A percentile compares a stretch with the other conserved stretches of the same genome.
Evolutionary conservation across 108 stramenopile genomes (phyloP).

Genomic region (Bacterosira constricta): DNA sequence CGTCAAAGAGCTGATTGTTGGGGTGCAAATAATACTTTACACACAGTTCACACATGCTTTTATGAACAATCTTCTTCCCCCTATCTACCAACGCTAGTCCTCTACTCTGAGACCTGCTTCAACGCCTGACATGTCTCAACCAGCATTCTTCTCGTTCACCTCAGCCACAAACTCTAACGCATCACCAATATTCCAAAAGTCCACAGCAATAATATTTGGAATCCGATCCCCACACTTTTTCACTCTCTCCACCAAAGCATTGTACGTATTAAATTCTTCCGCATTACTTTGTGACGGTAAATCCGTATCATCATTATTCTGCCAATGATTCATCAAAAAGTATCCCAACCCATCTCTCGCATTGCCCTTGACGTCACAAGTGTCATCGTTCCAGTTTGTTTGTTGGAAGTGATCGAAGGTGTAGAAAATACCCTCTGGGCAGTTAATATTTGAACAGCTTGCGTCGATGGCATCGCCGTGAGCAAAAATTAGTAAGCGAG

Average conservation of each 20-base stretch:
- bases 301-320: slow-evolving; percentile 10
- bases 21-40: no score
- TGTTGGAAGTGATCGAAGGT: slow-evolving; percentile 22
- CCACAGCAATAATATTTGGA: slow-evolving; percentile 54
- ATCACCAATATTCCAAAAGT: slow-evolving; percentile 69
- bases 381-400: slow-evolving; percentile 10
- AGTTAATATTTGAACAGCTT: neutral
- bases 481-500: slow-evolving; percentile 25
- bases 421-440: slow-evolving; percentile 27
- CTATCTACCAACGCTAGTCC: no score
- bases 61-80: no score
- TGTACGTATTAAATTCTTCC: slow-evolving; percentile 39
- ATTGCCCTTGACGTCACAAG: slow-evolving; percentile 1
- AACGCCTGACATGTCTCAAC: neutral
- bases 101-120: no score
- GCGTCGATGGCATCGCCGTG: neutral
- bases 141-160: slow-evolving; percentile 43
- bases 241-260: slow-evolving; percentile 36
- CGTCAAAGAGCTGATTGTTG: no score
- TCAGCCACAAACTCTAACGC: slow-evolving; percentile 51
- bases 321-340: slow-evolving; percentile 63
- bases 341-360: slow-evolving; percentile 23
- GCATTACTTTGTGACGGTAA: slow-evolving; percentile 29
- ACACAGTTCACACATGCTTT: no score
- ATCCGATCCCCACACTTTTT: slow-evolving; percentile 42